phyloP scores from a whole-genome alignment of 164 flowering plant species.

The Vitis vinifera region ASM3070453v1 NC_081806.1:5566501-5567000 shows the following conservation, averaged over 20 bases:
- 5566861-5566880: conserved; percentile 65
- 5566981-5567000: too few species aligned
- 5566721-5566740: not conserved
- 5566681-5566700: conserved; percentile 3
- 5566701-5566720: conserved; percentile 5
- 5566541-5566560: not conserved
- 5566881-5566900: not conserved
- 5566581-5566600: conserved; percentile 91
- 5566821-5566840: conserved; percentile 84
- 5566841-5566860: conserved; percentile 59
- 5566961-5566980: too few species aligned
- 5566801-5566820: conserved; percentile 97
- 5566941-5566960: too few species aligned
- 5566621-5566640: conserved; percentile 91
- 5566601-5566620: conserved; percentile 94
- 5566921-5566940: too few species aligned
- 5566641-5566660: conserved; percentile 95
- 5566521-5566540: not conserved
- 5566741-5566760: not conserved
- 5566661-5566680: conserved; percentile 18
- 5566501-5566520: not conserved
- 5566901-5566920: not conserved
- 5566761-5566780: conserved; percentile 72
- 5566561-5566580: conserved; percentile 79
- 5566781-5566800: conserved; percentile 94